Conservation (phyloP, 1,284 basidiomycete genomes). For the Neonothopanus nambi region DNA sequence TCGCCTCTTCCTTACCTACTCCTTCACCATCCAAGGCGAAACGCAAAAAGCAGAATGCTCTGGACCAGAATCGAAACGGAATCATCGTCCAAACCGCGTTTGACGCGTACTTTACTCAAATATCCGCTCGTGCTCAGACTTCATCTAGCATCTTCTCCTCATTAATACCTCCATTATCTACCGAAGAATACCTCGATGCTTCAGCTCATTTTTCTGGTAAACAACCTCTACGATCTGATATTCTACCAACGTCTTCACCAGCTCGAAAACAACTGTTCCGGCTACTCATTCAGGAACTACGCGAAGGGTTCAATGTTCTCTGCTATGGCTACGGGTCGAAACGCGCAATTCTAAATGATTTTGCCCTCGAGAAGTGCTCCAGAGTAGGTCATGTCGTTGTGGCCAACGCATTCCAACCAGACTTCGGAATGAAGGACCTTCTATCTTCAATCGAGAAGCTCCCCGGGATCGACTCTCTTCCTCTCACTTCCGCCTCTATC, state of each 20-base stretch:
- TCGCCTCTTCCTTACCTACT: background rate
- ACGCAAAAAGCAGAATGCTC: background rate
- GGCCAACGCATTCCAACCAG: slow-evolving; percentile 78
- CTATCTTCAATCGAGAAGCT: slow-evolving; percentile 66
- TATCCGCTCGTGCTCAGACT: slow-evolving; percentile 64
- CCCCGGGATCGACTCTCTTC: slow-evolving; percentile 48
- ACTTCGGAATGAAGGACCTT: slow-evolving; percentile 70
- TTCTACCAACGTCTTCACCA: slow-evolving; percentile 30
- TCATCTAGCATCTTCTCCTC: slow-evolving; percentile 78
- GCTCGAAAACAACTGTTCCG: slow-evolving; percentile 48
- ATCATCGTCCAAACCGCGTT: slow-evolving; percentile 60
- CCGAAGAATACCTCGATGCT: slow-evolving; percentile 58
- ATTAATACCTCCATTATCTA: slow-evolving; percentile 64
- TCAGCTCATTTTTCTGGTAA: slow-evolving; percentile 32
- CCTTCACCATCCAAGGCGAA: slow-evolving; percentile 1
- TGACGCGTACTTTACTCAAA: slow-evolving; percentile 80
- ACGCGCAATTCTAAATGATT: slow-evolving; percentile 68
- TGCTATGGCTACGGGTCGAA: slow-evolving; percentile 91
- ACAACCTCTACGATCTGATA: slow-evolving; percentile 32
- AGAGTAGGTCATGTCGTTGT: slow-evolving; percentile 73
- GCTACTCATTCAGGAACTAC: slow-evolving; percentile 70
- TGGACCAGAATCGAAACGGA: background rate
- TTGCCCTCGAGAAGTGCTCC: slow-evolving; percentile 58
- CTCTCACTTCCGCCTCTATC: slow-evolving; percentile 36
- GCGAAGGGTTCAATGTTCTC: slow-evolving; percentile 82